Evolutionary conservation across 1,284 basidiomycete species (phyloP), one percentile per base, ranked within the genome.

Genomic region (Crepidotus sp.): DNA sequence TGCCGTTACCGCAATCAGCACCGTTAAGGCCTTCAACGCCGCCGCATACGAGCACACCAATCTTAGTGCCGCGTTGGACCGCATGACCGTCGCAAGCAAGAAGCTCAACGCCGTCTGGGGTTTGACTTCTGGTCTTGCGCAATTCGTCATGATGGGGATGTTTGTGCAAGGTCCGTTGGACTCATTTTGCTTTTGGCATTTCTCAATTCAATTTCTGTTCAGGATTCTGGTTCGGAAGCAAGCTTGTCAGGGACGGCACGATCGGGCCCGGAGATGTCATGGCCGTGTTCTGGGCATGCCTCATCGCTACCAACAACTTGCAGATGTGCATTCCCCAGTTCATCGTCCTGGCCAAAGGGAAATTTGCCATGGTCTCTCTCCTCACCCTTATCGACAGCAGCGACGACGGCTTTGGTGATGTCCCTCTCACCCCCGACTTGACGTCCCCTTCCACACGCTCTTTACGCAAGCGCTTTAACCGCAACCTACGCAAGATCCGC

Each of bases 21-120:
- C 94, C 0, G 88, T 98, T 63, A 98, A 98, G 62, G 90, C 89
- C 0, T 96, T 95, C 74, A 98, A 96, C 62, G 92, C 92, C 1
- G 69, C 83, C 47, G 49, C 63, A 0, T 65, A 74, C 57, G 91
- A 97, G 56, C 61, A 66, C 6, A 46, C 61, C 3, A 64, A 71
- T 10, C 73, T 88, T 26, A 55, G 64, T 5, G 53, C 58, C 3
- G 63, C 80, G 4, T 73, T 84, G 46, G 56, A 66, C 34, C 56
- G 59, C 29, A 61, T 83, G 24, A 65, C 74, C 14, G 50, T 52
- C 1, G 68, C 72, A 6, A 79, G 83, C 18, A 67, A 69, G 40
- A 66, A 63, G 21, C 73, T 86, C 51, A 77, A 81, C 42, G 59
- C 71, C 14, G 71, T 93, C 13, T 97, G 91, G 89, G 88, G 83